A percentile compares a stretch with the other conserved stretches of the same genome.
Evolutionary conservation across 345 rosid species (phyloP).

Genomic region (Balakata baccata): DNA sequence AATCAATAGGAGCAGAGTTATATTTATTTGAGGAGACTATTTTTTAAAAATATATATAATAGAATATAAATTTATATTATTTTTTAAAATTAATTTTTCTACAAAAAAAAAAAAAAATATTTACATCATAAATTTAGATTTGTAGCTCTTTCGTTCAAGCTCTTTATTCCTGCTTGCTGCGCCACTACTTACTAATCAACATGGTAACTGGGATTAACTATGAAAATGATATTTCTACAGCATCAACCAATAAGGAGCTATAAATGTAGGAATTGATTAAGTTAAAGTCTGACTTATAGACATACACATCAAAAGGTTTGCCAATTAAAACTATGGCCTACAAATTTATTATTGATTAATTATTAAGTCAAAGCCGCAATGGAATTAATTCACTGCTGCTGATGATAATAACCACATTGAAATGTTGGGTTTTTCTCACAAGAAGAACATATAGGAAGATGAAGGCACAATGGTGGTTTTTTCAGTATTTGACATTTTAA

Average conservation of each 20-base stretch:
- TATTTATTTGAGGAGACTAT: no score
- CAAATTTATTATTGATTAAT: not conserved
- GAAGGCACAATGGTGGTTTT: not conserved
- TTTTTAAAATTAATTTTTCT: no score
- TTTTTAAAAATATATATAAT: no score
- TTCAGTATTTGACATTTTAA: conserved; percentile 18
- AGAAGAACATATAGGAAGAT: conserved; percentile 2
- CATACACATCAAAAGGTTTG: not conserved
- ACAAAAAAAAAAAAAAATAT: no score
- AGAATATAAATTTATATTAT: no score
- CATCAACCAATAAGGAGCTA: not conserved
- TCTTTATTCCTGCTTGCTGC: no score
- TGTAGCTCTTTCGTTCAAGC: no score
- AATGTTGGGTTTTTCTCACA: conserved; percentile 2
- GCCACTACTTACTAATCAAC: no score
- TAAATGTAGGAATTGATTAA: conserved; percentile 26
- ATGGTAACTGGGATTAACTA: no score
- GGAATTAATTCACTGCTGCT: not conserved
- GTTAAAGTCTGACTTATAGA: not conserved
- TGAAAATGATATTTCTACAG: no score
- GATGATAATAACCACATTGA: not conserved
- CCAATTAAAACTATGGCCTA: not conserved
- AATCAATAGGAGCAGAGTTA: no score
- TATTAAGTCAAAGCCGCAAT: not conserved
- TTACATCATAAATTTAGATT: no score